A percentile compares a stretch with the other conserved stretches of the same genome.
Conservation (phyloP, 139 green algal genomes). For the Chlamydomonas applanata region DNA sequence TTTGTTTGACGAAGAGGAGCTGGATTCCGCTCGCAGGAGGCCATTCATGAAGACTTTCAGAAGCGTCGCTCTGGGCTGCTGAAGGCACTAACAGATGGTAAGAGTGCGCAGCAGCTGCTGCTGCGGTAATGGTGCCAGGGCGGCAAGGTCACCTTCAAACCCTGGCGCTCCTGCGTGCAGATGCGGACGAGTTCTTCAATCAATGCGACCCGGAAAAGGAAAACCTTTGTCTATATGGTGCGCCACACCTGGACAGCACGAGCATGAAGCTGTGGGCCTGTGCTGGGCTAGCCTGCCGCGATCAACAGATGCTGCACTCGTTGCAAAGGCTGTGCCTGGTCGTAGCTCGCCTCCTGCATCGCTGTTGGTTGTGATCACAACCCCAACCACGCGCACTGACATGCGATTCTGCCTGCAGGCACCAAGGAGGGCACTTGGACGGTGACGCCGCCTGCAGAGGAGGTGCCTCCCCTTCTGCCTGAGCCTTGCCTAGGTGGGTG, state of each 20-base stretch:
- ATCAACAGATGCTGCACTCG: too few relatives aligned
- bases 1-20: too few relatives aligned
- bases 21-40: constrained; percentile 13
- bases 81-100: constrained; percentile 68
- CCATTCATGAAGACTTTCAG: constrained; percentile 67
- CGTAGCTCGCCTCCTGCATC: too few relatives aligned
- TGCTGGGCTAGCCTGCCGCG: too few relatives aligned
- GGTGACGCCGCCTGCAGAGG: constrained; percentile 91
- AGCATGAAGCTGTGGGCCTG: too few relatives aligned
- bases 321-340: too few relatives aligned
- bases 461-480: constrained; percentile 96
- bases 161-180: constrained; percentile 25
- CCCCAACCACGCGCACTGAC: too few relatives aligned
- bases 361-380: too few relatives aligned
- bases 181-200: constrained; percentile 76
- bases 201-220: constrained; percentile 85
- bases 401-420: constrained; percentile 38
- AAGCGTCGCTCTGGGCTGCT: constrained; percentile 55
- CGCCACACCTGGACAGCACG: not conserved
- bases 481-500: constrained; percentile 84
- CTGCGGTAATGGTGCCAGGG: not conserved
- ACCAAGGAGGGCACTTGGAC: constrained; percentile 80
- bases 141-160: not conserved
- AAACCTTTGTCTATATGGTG: constrained; percentile 98
- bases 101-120: not conserved